phyloP scores from a whole-genome alignment of 1,284 basidiomycete species.

The Ceratobasidium sp. region DNA sequence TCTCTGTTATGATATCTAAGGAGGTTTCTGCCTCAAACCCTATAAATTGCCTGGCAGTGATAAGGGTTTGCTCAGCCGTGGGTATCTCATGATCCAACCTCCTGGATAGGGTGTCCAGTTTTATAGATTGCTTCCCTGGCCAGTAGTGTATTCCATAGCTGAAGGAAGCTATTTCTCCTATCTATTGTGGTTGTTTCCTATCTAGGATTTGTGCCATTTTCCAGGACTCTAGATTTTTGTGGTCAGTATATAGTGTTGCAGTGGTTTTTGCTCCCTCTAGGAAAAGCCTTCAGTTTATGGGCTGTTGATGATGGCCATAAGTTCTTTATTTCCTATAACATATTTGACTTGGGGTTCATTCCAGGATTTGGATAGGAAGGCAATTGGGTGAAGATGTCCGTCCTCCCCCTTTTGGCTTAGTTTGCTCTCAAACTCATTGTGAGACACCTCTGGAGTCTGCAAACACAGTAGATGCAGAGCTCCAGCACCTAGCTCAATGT shows the following conservation, averaged over 20 bases:
- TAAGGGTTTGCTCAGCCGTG: background rate
- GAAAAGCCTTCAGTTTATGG: constrained; percentile 52
- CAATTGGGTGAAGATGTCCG: constrained; percentile 51
- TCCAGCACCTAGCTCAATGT: constrained; percentile 14
- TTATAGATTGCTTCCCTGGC: constrained; percentile 1
- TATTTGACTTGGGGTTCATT: constrained; percentile 53
- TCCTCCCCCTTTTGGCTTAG: constrained; percentile 49
- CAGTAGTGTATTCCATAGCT: constrained; percentile 50
- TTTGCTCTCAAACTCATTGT: too few relatives aligned
- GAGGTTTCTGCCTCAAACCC: background rate
- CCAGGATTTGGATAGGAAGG: constrained; percentile 22
- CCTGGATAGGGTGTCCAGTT: constrained; percentile 14
- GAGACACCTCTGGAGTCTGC: too few relatives aligned
- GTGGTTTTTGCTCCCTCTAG: constrained; percentile 47
- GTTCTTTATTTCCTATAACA: constrained; percentile 56
- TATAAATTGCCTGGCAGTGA: background rate
- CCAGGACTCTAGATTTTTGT: constrained; percentile 42
- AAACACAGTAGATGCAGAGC: constrained; percentile 21
- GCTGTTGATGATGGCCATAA: constrained; percentile 49
- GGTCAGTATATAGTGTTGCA: constrained; percentile 51
- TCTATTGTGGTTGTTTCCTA: constrained; percentile 55
- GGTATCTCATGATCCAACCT: background rate
- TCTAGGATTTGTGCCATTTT: background rate
- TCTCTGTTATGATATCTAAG: background rate
- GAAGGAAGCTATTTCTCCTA: constrained; percentile 57